Base-by-base conservation (phyloP, 2,329 filamentous ascomycete species). In the Alternaria sp. region DNA sequence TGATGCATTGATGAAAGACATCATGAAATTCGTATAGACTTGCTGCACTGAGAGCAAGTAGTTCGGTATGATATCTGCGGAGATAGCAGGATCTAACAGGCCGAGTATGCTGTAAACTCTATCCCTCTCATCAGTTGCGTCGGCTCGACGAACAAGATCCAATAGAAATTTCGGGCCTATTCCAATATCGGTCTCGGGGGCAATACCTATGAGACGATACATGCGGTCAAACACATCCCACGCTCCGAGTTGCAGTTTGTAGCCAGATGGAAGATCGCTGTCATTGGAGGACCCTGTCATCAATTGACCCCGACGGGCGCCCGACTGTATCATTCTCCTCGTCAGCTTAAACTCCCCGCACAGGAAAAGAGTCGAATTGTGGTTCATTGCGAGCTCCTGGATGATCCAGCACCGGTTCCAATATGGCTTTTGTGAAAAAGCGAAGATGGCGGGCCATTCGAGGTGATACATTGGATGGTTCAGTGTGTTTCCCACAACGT, bases 121-220 rank as follows among this genome's bases (percentile, higher is more conserved):
- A 5, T 51, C 49, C 2, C 5, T 51, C 15, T 10, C 1, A 7
- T 51, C 17, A 1, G 49, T 32, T n/a, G 49, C 49, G 5, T n/a
- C 10, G 7, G 49, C 28, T 21, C 3, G n/a, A 6, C 49, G 28
- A 3, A 51, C 26, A 11, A 51, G 12, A 9, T 32, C 5, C 26
- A 50, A 10, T 9, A 28, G 8, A 1, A 5, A 5, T 3, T 6
- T 4, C 10, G 17, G 1, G 0, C 2, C 3, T 12, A 4, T 10
- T 17, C 11, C 10, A 7, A 50, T 0, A 15, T 30, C 3, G 3
- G 10, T 8, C 1, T 50, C 3, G 46, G 4, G n/a, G n/a, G n/a
- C n/a, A n/a, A n/a, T n/a, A n/a, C n/a, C n/a, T n/a, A n/a, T n/a
- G n/a, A n/a, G n/a, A n/a, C n/a, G n/a, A n/a, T n/a, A n/a, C n/a